Evolutionary conservation across 345 rosid genomes (phyloP), one percentile per base, ranked within the genome.

Genomic region (Physaria fendleri): DNA sequence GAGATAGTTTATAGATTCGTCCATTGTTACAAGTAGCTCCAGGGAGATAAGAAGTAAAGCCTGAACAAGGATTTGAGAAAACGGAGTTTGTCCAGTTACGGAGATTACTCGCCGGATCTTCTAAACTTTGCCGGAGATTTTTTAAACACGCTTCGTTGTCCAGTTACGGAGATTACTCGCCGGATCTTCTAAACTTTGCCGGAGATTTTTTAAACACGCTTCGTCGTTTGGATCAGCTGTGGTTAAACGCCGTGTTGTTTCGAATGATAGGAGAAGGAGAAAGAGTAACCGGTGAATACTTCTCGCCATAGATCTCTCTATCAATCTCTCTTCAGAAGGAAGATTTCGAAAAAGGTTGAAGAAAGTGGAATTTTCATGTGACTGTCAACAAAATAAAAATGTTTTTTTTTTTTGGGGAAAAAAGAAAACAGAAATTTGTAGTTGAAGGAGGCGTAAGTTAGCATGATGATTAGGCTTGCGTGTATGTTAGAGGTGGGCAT

Each of bases 1-100:
- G 88, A 18, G 95, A 83, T 8, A 92, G 97, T 65, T 92, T 92
- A 64, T 88, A 92, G 87, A 92, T 80, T 55, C 98, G 73, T 34
- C 97, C 98, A 56, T 85, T 92, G 86, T 86, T 92, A 77, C 97
- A 89, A 23, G 82, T 88, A 50, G 87, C 95, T 5, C 97, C 97
- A 0, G 83, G 78, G 49, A 92, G 81, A 32, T 74, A 83, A 8
- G 97, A 92, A 6, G 80, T 86, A 81, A 92, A 86, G 20, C 94
- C 97, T 22, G 64, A 76, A 56, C 97, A 92, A 18, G 97, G 89
- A 50, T 68, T 78, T 0, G 88, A 77, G 75, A 92, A 76, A 35
- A 63, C 66, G 56, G 81, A 5, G 65, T 61, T 74, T 8, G 83
- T 92, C 98, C 98, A 92, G 77, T 92, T 88, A 18, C 54, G 71